A percentile compares a stretch with the other conserved stretches of the same genome.
Evolutionary conservation across 495 filamentous ascomycete species (phyloP).

Genomic region (Penicillium silybi): DNA sequence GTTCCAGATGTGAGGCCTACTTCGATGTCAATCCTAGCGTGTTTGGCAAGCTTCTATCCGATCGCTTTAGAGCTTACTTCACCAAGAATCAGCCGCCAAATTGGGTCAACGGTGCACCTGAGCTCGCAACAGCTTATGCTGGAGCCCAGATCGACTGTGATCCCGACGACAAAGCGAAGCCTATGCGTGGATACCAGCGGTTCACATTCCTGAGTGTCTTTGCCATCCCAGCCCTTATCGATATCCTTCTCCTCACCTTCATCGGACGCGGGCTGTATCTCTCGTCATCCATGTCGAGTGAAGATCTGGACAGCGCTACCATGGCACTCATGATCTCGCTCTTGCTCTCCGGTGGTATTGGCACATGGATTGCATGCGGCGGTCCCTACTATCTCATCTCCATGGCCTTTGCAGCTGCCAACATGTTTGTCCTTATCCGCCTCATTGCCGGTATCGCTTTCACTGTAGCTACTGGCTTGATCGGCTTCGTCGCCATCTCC

Average conservation of each 20-base stretch:
- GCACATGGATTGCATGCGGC: slow-evolving; percentile 56
- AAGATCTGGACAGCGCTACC: slow-evolving; percentile 52
- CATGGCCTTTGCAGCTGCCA: slow-evolving; percentile 57
- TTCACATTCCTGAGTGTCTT: slow-evolving; percentile 60
- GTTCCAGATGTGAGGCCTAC: slow-evolving; percentile 58
- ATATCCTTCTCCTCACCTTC: slow-evolving; percentile 54
- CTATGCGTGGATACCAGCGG: slow-evolving; percentile 46
- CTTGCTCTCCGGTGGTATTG: slow-evolving; percentile 53
- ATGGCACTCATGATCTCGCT: slow-evolving; percentile 55
- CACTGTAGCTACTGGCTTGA: slow-evolving; percentile 41
- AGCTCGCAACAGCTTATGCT: slow-evolving; percentile 50
- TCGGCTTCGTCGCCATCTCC: slow-evolving; percentile 48
- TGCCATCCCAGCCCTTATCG: slow-evolving; percentile 56
- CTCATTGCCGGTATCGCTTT: slow-evolving; percentile 57
- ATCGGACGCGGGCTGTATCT: slow-evolving; percentile 57
- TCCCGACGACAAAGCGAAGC: slow-evolving; percentile 40
- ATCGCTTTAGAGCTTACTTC: slow-evolving; percentile 50
- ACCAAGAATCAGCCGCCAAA: slow-evolving; percentile 45
- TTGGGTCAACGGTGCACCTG: slow-evolving; percentile 47
- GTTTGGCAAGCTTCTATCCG: slow-evolving; percentile 53
- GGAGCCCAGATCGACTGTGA: slow-evolving; percentile 55
- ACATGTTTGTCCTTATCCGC: slow-evolving; percentile 57
- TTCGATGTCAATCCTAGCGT: slow-evolving; percentile 53
- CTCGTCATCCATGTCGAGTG: slow-evolving; percentile 47
- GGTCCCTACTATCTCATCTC: slow-evolving; percentile 58